Percentiles rank a stretch among this genome's conserved stretches.
Conservation (phyloP, 1,284 basidiomycete species). For the Salmacisia buchloeana region DNA sequence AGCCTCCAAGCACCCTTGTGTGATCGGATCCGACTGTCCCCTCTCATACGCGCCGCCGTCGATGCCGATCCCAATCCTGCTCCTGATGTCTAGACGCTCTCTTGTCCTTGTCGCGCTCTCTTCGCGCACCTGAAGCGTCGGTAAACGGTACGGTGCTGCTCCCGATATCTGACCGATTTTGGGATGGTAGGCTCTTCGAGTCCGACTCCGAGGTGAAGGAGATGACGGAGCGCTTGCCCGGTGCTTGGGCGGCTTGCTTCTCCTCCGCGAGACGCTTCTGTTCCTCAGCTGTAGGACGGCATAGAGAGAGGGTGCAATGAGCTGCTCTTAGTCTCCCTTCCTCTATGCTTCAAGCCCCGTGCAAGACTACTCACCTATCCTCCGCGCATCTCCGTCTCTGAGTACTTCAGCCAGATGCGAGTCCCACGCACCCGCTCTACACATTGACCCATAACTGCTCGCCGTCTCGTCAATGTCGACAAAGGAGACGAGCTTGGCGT, state of each 20-base stretch:
- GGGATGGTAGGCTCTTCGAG: neutral
- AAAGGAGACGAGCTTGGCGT: conserved; percentile 86
- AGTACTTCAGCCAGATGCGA: neutral
- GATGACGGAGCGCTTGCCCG: neutral
- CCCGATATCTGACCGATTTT: neutral
- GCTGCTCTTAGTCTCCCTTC: too few relatives aligned
- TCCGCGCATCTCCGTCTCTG: neutral
- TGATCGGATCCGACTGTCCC: too few relatives aligned
- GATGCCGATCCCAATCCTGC: neutral
- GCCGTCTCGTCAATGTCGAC: conserved; percentile 72
- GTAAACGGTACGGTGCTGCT: too few relatives aligned
- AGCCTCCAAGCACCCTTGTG: too few relatives aligned
- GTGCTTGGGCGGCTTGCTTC: neutral
- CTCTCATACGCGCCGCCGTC: too few relatives aligned
- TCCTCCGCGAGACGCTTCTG: conserved; percentile 3
- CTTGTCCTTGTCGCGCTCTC: too few relatives aligned
- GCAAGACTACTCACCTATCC: neutral
- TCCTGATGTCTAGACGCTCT: neutral
- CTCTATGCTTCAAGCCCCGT: too few relatives aligned
- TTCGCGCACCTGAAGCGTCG: too few relatives aligned
- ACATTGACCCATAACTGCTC: conserved; percentile 9
- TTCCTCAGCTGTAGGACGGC: neutral
- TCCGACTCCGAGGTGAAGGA: neutral
- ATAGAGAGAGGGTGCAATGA: too few relatives aligned
- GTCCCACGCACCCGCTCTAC: neutral